Conservation (phyloP, 768 basidiomycete genomes). For the Dioszegia aurantiaca region DNA sequence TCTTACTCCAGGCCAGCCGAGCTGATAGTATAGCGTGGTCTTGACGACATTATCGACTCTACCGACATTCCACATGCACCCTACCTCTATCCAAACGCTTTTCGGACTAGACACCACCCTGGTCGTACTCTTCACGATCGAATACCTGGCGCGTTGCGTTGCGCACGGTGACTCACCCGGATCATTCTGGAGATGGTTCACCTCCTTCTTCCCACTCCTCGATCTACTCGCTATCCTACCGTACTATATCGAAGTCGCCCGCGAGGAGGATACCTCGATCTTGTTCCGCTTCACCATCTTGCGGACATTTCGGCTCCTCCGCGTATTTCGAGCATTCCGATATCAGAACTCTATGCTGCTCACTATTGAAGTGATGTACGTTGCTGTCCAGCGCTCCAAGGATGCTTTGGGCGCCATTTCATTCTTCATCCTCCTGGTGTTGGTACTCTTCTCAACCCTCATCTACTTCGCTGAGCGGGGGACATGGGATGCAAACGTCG, state of each 20-base stretch:
- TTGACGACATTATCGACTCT: conserved; percentile 52
- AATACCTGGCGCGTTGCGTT: conserved; percentile 57
- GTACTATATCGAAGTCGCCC: conserved; percentile 79
- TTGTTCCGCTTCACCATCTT: conserved; percentile 88
- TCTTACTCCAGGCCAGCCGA: neutral
- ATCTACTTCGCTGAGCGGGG: conserved; percentile 90
- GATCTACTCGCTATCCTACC: conserved; percentile 82
- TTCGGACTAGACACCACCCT: conserved; percentile 83
- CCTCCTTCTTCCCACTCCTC: conserved; percentile 73
- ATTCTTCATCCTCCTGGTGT: conserved; percentile 83
- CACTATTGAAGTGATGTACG: conserved; percentile 72
- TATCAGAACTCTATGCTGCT: conserved; percentile 56
- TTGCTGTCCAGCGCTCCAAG: conserved; percentile 77
- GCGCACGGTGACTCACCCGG: conserved; percentile 69
- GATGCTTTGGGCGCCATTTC: conserved; percentile 81
- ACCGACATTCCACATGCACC: conserved; percentile 51
- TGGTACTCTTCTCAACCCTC: conserved; percentile 82
- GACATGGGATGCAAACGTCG: conserved; percentile 77
- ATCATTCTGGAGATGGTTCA: conserved; percentile 55
- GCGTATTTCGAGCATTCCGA: conserved; percentile 85
- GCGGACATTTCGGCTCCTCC: conserved; percentile 79
- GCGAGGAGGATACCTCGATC: conserved; percentile 82
- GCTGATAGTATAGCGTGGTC: conserved; percentile 39
- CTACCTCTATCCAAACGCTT: conserved; percentile 66
- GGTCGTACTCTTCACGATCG: conserved; percentile 80